These are phyloP conservation scores for Pezicula radicicola DNA, from an alignment of 2,329 filamentous ascomycete genomes.

Conservation along the genomic window DNA sequence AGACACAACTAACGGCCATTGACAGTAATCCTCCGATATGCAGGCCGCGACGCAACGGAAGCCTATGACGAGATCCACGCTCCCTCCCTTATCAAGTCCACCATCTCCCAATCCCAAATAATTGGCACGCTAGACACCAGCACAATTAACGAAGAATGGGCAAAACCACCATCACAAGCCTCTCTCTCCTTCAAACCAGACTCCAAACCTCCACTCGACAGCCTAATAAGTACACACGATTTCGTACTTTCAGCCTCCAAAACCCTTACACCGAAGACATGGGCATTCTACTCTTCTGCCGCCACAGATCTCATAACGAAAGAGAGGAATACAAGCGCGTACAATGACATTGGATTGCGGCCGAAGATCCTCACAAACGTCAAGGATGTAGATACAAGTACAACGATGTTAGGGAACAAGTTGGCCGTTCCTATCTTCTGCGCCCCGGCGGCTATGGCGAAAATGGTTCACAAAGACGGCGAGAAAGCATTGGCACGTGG, in stretches of 20 bases:
- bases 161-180: slow-evolving; percentile 33
- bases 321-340: slow-evolving; percentile 51
- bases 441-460: slow-evolving; percentile 62
- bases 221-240: slow-evolving; percentile 56
- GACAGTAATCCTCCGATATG: slow-evolving; percentile 44
- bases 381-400: slow-evolving; percentile 43
- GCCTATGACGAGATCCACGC: slow-evolving; percentile 51
- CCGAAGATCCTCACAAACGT: slow-evolving; percentile 58
- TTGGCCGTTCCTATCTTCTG: slow-evolving; percentile 59
- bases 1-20: background rate
- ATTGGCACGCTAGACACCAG: slow-evolving; percentile 46
- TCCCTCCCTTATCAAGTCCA: slow-evolving; percentile 41
- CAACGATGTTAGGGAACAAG: slow-evolving; percentile 51
- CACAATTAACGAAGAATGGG: slow-evolving; percentile 47
- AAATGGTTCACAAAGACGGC: slow-evolving; percentile 61
- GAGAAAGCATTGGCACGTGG: slow-evolving; percentile 56
- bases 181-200: slow-evolving; percentile 12
- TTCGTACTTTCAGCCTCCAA: slow-evolving; percentile 55
- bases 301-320: slow-evolving; percentile 67
- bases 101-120: slow-evolving; percentile 39
- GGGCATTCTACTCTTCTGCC: slow-evolving; percentile 67
- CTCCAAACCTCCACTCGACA: slow-evolving; percentile 40
- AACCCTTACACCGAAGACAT: slow-evolving; percentile 59
- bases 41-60: slow-evolving; percentile 50
- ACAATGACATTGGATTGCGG: slow-evolving; percentile 54